phyloP scores from a whole-genome alignment of 257 asterid species.

The Schizonepeta tenuifolia region DNA sequence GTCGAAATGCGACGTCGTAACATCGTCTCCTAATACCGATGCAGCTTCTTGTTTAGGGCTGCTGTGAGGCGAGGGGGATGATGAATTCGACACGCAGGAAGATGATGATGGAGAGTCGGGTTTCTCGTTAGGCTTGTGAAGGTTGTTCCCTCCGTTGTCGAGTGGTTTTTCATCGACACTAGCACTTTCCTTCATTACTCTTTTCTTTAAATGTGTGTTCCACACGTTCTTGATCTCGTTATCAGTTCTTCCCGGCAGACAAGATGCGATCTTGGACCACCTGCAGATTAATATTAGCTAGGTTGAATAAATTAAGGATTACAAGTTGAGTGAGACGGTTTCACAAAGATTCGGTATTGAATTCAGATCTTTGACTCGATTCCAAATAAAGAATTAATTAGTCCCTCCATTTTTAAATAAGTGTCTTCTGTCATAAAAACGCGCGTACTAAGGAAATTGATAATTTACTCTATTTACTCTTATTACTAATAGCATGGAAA shows the following conservation, averaged over 20 bases:
- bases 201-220: constrained; percentile 78
- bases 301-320: too few relatives aligned
- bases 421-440: too few relatives aligned
- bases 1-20: constrained; percentile 33
- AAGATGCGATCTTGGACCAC: constrained; percentile 84
- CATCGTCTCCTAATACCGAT: neutral
- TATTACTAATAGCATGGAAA: too few relatives aligned
- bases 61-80: neutral
- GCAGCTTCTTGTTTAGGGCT: neutral
- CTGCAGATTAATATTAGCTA: too few relatives aligned
- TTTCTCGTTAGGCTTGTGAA: neutral
- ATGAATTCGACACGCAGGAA: constrained; percentile 20
- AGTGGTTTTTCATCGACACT: neutral
- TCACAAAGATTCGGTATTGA: too few relatives aligned
- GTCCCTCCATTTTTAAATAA: too few relatives aligned
- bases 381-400: too few relatives aligned
- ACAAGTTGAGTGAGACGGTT: too few relatives aligned
- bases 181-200: neutral
- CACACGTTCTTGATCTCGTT: constrained; percentile 86
- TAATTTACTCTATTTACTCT: too few relatives aligned
- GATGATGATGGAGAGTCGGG: constrained; percentile 30
- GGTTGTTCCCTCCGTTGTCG: neutral
- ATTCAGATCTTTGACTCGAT: too few relatives aligned
- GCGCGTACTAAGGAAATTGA: too few relatives aligned
- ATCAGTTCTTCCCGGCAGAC: constrained; percentile 80